phyloP scores from a whole-genome alignment of 139 green algal species.

The Nannochloris sp. region DNA sequence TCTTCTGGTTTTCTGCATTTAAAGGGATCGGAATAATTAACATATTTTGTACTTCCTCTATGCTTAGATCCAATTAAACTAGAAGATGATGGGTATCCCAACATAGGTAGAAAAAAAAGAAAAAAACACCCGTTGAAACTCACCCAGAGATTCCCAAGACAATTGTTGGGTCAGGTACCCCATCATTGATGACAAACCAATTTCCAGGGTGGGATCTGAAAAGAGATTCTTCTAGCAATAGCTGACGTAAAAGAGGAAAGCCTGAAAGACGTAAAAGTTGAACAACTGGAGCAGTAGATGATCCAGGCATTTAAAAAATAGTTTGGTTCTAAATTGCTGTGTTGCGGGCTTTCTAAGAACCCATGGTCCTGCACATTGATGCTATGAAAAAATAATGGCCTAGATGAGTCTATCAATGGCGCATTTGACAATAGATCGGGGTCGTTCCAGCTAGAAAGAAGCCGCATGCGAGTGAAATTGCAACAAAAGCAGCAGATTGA shows the following conservation, averaged over 20 bases:
- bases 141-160: conserved; percentile 92
- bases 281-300: too few species aligned
- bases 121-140: not conserved
- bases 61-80: not conserved
- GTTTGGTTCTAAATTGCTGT: too few species aligned
- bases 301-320: too few species aligned
- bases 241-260: conserved; percentile 61
- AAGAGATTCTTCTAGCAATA: conserved; percentile 82
- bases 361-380: too few species aligned
- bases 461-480: too few species aligned
- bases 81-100: not conserved
- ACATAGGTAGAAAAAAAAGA: not conserved
- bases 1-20: conserved; percentile 66
- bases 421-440: too few species aligned
- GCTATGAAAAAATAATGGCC: too few species aligned
- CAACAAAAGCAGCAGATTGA: too few species aligned
- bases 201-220: conserved; percentile 57
- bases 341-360: too few species aligned
- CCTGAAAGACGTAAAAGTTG: conserved; percentile 33
- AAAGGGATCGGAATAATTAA: not conserved
- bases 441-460: too few species aligned
- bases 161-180: conserved; percentile 49
- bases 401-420: too few species aligned
- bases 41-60: not conserved
- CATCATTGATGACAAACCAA: conserved; percentile 87